A percentile compares a stretch with the other conserved stretches of the same genome.
phyloP scores from a whole-genome alignment of 1,284 basidiomycete genomes.

The Porogramme epimiltina region DNA sequence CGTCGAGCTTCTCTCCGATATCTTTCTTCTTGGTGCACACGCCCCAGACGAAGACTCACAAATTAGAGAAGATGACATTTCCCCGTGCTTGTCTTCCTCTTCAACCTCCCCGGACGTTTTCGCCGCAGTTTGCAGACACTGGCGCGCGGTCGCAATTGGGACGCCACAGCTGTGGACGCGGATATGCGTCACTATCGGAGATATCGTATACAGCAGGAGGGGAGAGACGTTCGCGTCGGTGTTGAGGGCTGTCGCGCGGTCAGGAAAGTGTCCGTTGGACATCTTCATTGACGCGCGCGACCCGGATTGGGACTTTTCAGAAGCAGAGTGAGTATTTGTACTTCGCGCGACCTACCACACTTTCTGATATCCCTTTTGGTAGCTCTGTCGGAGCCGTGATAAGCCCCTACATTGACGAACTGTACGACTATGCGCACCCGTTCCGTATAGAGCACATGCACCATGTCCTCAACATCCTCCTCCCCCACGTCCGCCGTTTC shows the following conservation, averaged over 20 bases:
- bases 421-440: constrained; percentile 35
- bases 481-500: constrained; percentile 51
- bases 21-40: constrained; percentile 46
- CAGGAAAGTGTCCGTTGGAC: constrained; percentile 48
- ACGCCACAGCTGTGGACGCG: constrained; percentile 56
- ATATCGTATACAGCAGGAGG: constrained; percentile 16
- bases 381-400: constrained; percentile 18
- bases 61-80: constrained; percentile 24
- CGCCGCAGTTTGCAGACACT: constrained; percentile 48
- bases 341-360: not conserved
- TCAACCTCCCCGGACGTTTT: constrained; percentile 43
- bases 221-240: constrained; percentile 26
- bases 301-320: constrained; percentile 51
- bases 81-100: constrained; percentile 40
- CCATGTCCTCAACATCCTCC: constrained; percentile 41
- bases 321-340: constrained; percentile 43
- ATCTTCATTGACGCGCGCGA: constrained; percentile 58
- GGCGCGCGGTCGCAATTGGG: constrained; percentile 48
- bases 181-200: constrained; percentile 47
- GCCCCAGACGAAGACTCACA: constrained; percentile 16
- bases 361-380: not conserved
- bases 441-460: constrained; percentile 46
- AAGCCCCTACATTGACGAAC: constrained; percentile 22
- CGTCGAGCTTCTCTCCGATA: constrained; percentile 51
- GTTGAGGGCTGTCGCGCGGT: constrained; percentile 43